These are phyloP conservation scores for Suaeda aralocaspica DNA, from an alignment of 148 eudicot species.

Conservation along the genomic window DNA sequence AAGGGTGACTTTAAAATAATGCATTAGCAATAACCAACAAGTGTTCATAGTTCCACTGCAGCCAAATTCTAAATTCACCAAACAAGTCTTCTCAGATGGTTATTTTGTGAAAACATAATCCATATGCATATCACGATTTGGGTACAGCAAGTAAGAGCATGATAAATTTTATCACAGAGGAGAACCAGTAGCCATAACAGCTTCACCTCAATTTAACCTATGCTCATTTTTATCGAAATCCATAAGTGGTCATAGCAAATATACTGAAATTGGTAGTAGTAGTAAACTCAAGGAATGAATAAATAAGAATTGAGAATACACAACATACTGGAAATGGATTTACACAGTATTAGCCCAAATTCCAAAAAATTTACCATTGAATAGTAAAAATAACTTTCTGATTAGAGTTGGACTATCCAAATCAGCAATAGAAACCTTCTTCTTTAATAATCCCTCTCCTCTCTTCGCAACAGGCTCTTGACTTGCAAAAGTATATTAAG, in stretches of 20 bases:
- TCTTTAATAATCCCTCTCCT: conserved; percentile 91
- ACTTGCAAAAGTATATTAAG: conserved; percentile 42
- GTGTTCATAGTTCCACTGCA: background rate
- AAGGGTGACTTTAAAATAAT: no score
- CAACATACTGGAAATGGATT: background rate
- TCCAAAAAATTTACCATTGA: conserved; percentile 59
- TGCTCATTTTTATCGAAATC: background rate
- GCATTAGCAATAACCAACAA: background rate
- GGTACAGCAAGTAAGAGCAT: no score
- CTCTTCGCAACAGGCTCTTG: conserved; percentile 78
- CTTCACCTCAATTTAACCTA: background rate
- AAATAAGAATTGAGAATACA: background rate
- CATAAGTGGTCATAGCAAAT: background rate
- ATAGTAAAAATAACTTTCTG: conserved; percentile 60
- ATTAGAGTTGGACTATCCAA: conserved; percentile 71
- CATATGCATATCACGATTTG: background rate
- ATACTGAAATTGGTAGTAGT: background rate
- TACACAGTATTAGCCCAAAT: background rate
- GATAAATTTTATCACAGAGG: no score
- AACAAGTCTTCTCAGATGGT: background rate
- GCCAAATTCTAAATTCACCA: background rate
- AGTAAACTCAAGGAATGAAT: background rate
- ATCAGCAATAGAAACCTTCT: conserved; percentile 72
- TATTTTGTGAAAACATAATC: background rate
- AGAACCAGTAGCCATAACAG: background rate